Evolutionary conservation across 176 grass and related monocot species (phyloP), one percentile per base, ranked within the genome.

Genomic region (Hordeum marinum): DNA sequence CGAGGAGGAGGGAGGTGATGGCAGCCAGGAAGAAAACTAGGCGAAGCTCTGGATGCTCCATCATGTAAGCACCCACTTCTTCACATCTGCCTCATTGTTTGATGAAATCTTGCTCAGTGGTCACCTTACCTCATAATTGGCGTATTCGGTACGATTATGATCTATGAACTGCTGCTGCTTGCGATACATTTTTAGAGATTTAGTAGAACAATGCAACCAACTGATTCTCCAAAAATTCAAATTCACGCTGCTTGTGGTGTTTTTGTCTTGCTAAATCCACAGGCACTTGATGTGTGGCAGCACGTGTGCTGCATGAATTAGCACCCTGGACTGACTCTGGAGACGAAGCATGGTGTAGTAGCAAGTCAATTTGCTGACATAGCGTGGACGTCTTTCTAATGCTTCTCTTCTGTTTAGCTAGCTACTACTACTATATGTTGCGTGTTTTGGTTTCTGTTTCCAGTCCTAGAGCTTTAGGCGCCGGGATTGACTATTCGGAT

Each of bases 271-370:
- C 46, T 41, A 3, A 60, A 25, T 9, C 11, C 2, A n/a, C 85
- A 94, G 90, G 90, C 82, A 82, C 79, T 73, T 94, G 48, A 85
- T 94, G 69, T 90, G 90, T 57, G 93, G 90, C 41, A 80, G 90
- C 60, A 68, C 80, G 7, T 88, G 89, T 24, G 83, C 18, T 80
- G 87, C 63, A 14, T 57, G 54, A 57, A 57, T 21, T 88, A 88
- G 87, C 32, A 36, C 29, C 14, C 87, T 60, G 62, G 66, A 69
- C 10, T 18, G 42, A 29, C 24, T 36, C 2, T 39, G 63, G 41
- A 78, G 79, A 15, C 35, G 18, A 54, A 63, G 41, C 11, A 41
- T 72, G 69, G 39, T 72, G 69, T 68, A 66, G 29, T 72, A 25
- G 69, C 69, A 72, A 72, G 69, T 55, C 4, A 68, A 68, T 83